A percentile compares a stretch with the other conserved stretches of the same genome.
These are phyloP conservation scores for Arbutus unedo DNA, from an alignment of 148 eudicot species.

Conservation along the genomic window DNA sequence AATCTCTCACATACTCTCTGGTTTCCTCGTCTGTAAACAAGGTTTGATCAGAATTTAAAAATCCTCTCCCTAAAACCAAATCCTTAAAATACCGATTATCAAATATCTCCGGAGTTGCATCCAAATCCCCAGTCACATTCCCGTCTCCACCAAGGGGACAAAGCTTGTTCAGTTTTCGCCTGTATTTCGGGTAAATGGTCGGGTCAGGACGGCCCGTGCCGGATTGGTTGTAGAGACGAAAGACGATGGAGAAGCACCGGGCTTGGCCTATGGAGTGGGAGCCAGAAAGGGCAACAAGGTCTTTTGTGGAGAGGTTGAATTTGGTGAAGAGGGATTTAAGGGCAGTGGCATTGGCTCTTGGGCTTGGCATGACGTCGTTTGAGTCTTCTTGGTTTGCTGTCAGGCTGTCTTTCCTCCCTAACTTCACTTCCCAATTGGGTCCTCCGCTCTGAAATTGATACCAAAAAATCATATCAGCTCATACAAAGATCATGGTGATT, in stretches of 20 bases:
- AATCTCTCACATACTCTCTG: conserved; percentile 50
- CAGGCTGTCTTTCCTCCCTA: conserved; percentile 80
- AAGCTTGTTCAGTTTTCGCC: conserved; percentile 50
- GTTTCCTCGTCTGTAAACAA: conserved; percentile 40
- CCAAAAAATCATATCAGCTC: neutral
- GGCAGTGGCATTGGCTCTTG: conserved; percentile 65
- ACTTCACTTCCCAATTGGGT: conserved; percentile 81
- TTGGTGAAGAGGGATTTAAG: conserved; percentile 57
- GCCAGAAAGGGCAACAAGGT: conserved; percentile 86
- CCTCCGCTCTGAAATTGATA: conserved; percentile 74
- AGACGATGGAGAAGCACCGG: conserved; percentile 77
- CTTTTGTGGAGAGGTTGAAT: conserved; percentile 58
- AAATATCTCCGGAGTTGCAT: conserved; percentile 60
- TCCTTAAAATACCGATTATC: conserved; percentile 89
- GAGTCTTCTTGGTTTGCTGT: conserved; percentile 81
- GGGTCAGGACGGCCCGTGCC: conserved; percentile 80
- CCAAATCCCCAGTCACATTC: conserved; percentile 69
- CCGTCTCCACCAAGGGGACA: conserved; percentile 67
- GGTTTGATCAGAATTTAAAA: conserved; percentile 77
- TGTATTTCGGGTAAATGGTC: conserved; percentile 50
- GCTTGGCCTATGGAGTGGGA: conserved; percentile 88
- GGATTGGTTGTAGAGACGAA: conserved; percentile 88
- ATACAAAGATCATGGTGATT: too few relatives aligned
- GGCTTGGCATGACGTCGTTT: conserved; percentile 85
- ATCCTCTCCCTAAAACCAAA: conserved; percentile 69